phyloP scores from a whole-genome alignment of 495 filamentous ascomycete species.

The Pyrenula aspistea region DNA sequence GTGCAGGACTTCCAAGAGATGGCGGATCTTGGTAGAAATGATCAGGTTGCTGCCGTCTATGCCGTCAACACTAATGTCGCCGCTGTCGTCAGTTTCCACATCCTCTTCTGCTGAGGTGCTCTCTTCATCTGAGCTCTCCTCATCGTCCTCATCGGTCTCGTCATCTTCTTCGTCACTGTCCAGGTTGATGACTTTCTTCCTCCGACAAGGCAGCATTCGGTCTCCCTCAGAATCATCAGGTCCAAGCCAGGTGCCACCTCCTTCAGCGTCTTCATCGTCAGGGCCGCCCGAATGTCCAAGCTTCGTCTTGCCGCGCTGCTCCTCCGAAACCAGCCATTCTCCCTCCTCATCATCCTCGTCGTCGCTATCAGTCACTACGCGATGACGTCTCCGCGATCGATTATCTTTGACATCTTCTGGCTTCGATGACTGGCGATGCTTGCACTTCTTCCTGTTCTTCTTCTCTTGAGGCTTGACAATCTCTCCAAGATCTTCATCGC shows the following conservation, averaged over 20 bases:
- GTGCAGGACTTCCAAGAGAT: conserved; percentile 68
- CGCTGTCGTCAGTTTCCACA: conserved; percentile 22
- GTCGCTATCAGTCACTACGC: conserved; percentile 48
- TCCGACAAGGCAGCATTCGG: conserved; percentile 18
- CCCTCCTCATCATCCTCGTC: conserved; percentile 60
- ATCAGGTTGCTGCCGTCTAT: conserved; percentile 29
- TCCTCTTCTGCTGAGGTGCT: conserved; percentile 9
- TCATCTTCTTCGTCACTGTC: conserved; percentile 13
- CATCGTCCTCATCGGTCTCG: conserved; percentile 18
- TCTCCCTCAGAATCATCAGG: conserved; percentile 51
- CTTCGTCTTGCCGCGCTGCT: conserved; percentile 38
- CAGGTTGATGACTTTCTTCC: conserved; percentile 9
- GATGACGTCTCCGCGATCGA: conserved; percentile 15
- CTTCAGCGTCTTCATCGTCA: conserved; percentile 78
- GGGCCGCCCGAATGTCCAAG: conserved; percentile 70
- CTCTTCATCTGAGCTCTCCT: conserved; percentile 26
- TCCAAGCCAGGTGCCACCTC: conserved; percentile 64
- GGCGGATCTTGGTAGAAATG: conserved; percentile 82
- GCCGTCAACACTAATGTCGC: conserved; percentile 33
- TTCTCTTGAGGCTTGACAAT: conserved; percentile 9
- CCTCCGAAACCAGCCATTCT: conserved; percentile 63
- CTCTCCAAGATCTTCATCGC: conserved; percentile 49
- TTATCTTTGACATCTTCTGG: conserved; percentile 29
- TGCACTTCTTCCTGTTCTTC: conserved; percentile 25
- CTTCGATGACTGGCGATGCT: conserved; percentile 34